Evolutionary conservation across 169 alveolate species (phyloP), one percentile per base, ranked within the genome.

Genomic region (Babesia sp.): DNA sequence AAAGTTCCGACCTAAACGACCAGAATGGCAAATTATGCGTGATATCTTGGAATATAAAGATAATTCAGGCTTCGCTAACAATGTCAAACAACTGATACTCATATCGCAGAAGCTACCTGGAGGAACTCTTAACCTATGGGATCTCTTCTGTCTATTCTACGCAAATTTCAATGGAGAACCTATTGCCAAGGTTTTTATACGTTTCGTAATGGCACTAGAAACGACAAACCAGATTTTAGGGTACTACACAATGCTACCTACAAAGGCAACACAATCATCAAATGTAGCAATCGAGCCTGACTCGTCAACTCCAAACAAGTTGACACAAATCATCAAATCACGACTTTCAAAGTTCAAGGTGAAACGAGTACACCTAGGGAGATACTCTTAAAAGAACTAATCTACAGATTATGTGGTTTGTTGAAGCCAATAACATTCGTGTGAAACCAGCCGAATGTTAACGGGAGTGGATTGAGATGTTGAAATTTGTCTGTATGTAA

Each of bases 161-260:
- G 26, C 83, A 11, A 41, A 46, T 7, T 26, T 39, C 37, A 33
- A 39, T 20, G 46, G 33, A 26, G 76, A 72, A 2, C 22, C 54
- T 16, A 8, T 72, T 6, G 24, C 83, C 1, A 59, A 22, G 37
- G 22, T 50, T 20, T 72, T 72, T 60, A 39, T 61, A 24, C 28
- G 74, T 3, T 72, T 72, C 68, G 46, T 37, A 22, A 39, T 72
- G 57, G 74, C 75, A 1, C 2, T 72, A 51, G 83, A 72, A 8
- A 60, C 83, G 24, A 44, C 29, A 18, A 41, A 28, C 20, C 61
- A 72, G 0, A 60, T 72, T 45, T 33, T 42, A 41, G 83, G 83
- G 12, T 72, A 60, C 66, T 72, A 33, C 64, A 7, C 74, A 5
- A 1, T 33, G 51, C 14, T 34, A 4, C 18, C 36, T 20, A 5